Conservation (phyloP, 2,329 filamentous ascomycete species). For the Neoascochyta sp. region DNA sequence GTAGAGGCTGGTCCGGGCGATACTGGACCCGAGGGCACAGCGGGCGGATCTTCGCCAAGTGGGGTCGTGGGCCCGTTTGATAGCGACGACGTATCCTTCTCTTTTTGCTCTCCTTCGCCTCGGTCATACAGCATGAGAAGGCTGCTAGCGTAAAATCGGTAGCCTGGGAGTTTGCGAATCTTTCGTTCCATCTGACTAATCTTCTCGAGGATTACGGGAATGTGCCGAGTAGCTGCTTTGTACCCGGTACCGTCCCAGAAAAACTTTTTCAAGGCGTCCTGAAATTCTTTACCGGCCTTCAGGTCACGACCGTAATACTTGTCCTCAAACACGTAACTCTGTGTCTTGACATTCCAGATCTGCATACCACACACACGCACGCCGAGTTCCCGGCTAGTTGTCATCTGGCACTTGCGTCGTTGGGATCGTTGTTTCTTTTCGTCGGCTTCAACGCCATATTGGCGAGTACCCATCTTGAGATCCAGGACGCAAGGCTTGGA, state of each 20-base stretch:
- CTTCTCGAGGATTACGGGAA: constrained; percentile 82
- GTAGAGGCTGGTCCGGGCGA: constrained; percentile 14
- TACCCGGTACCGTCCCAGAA: constrained; percentile 85
- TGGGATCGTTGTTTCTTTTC: constrained; percentile 93
- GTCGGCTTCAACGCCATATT: constrained; percentile 88
- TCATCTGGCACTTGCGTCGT: constrained; percentile 84
- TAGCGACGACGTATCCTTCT: constrained; percentile 15
- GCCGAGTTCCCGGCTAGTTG: constrained; percentile 85
- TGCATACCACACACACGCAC: constrained; percentile 95
- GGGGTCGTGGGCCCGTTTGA: constrained; percentile 13
- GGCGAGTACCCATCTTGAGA: constrained; percentile 96
- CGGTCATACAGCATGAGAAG: constrained; percentile 95
- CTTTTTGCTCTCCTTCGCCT: constrained; percentile 56
- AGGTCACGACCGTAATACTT: constrained; percentile 93
- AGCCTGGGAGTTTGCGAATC: constrained; percentile 73
- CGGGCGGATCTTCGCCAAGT: constrained; percentile 19
- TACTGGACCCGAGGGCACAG: constrained; percentile 23
- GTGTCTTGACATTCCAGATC: constrained; percentile 82
- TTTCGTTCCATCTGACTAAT: constrained; percentile 79
- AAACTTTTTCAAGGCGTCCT: constrained; percentile 81
- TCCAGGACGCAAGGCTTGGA: constrained; percentile 94
- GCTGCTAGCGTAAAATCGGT: constrained; percentile 93
- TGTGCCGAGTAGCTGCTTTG: constrained; percentile 76
- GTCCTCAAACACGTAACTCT: constrained; percentile 91
- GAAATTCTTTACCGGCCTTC: constrained; percentile 83